Base-by-base conservation (phyloP, 371 early-diverging fungal species). In the Syncephalastrum contaminatum region DNA sequence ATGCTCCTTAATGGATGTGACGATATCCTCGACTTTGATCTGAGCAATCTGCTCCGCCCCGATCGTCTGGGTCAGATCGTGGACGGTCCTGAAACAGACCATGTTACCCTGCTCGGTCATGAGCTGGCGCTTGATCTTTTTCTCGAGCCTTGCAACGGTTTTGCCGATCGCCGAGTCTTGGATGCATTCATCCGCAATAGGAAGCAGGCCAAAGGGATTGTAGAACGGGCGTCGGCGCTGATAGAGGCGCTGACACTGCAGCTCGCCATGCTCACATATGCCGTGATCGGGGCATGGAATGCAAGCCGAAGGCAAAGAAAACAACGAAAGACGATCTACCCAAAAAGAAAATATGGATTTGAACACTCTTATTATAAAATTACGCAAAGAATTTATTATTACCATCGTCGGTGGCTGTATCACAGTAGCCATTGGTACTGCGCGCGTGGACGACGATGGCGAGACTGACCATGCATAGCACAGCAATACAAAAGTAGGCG, bases 271-370 rank as follows among this genome's bases (percentile, higher is more conserved):
- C 10, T 16, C 16, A 24, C 62, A 61, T 4, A 41, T 25, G 14
- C 62, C 62, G 40, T 61, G 62, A 30, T 55, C 56, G 7, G 62
- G 62, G 43, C 62, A 61, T 10, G 62, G 62, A 4, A 61, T 56
- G 20, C 62, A 61, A 40, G 52, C 48, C 2, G 54, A 25, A 21
- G 60, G 54, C 2, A 60, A 19, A 43, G 40, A 53, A 24, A 43
- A 42, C 16, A 47, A 30, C 19, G 39, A 13, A 24, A 15, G 21
- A 22, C 30, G 25, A 14, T 24, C 50, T 50, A 50, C 12, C 22
- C 36, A 14, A 5, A 50, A 18, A 2, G 27, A 16, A 18, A 22
- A 24, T n/a, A 24, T 16, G 10, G 8, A 24, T 4, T 30, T 30
- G 12, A 30, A 30, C 12, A 30, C 10, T 8, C 36, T 30, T 10